These are phyloP conservation scores for Malus hybrid DNA, from an alignment of 331 rosid species.

Conservation along the genomic window DNA sequence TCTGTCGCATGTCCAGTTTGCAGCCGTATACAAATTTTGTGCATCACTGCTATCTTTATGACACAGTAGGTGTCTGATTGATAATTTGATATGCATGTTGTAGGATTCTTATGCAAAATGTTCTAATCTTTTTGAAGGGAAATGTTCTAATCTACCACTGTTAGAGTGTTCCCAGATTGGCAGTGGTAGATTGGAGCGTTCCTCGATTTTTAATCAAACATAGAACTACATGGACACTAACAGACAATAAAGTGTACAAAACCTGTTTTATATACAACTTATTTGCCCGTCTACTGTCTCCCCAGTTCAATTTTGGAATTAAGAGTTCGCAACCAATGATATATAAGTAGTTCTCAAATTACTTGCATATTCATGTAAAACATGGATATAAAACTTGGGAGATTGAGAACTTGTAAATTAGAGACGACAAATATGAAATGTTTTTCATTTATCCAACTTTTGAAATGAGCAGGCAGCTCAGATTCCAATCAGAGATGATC, in stretches of 20 bases:
- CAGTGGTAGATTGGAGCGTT: background rate
- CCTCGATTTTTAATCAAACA: background rate
- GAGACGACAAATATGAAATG: background rate
- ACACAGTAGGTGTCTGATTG: background rate
- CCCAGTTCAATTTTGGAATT: too few relatives aligned
- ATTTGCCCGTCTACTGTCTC: background rate
- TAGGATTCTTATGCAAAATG: background rate
- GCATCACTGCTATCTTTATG: background rate
- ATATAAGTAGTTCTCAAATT: background rate
- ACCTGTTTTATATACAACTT: background rate
- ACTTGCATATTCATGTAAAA: background rate
- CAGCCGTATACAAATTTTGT: background rate
- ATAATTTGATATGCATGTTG: background rate
- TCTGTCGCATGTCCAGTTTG: background rate
- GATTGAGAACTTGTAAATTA: background rate
- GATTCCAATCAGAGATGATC: constrained; percentile 73
- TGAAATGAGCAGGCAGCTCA: constrained; percentile 64
- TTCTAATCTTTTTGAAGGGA: background rate
- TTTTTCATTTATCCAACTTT: background rate
- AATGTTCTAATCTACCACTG: background rate
- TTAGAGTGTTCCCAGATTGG: background rate
- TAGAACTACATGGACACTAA: background rate
- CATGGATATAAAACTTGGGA: background rate
- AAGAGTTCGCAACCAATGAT: background rate
- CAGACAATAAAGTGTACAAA: background rate